Evolutionary conservation across 2,329 filamentous ascomycete species (phyloP), one percentile per base, ranked within the genome.

Genomic region (Ophiocordyceps camponoti-floridani): DNA sequence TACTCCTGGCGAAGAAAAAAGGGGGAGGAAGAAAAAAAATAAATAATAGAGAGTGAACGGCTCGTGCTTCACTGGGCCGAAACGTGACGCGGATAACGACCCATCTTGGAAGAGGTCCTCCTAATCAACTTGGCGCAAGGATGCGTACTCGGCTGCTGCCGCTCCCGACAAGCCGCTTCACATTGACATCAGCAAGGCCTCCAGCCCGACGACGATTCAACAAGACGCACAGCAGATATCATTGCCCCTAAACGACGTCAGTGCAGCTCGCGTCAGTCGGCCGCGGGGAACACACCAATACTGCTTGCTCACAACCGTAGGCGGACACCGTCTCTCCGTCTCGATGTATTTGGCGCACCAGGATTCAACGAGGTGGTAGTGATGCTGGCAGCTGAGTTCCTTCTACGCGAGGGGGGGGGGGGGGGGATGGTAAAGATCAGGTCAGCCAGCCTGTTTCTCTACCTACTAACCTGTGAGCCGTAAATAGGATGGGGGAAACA

Each of bases 301-400:
- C 50, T 67, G 63, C 47, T 65, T 66, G 57, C 64, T 66, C 37
- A 66, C 63, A 38, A 67, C 62, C 6, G 55, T 64, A 8, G 63
- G 63, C 31, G 61, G 60, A 48, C 64, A 67, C 49, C 64, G 58
- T 47, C 60, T 60, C 48, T 64, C 62, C 11, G 64, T 67, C 52
- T 62, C 61, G 46, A 66, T 66, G 45, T 67, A 67, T 49, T 65
- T 64, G 46, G 60, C 57, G 44, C 64, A 67, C 64, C 64, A 67
- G 26, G 64, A 66, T 47, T 66, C 64, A 46, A 67, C 64, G 48
- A 65, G 54, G 50, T 72, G 69, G 58, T 68, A 70, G 55, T 72
- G 67, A 45, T 64, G 62, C 49, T 68, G 63, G 49, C 70, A 72
- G 56, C 69, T 68, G 47, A 72, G 62, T 48, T 72, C 66, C 47